A percentile compares a stretch with the other conserved stretches of the same genome.
Conservation (phyloP, 2,329 filamentous ascomycete genomes). For the Nemania bipapillata region DNA sequence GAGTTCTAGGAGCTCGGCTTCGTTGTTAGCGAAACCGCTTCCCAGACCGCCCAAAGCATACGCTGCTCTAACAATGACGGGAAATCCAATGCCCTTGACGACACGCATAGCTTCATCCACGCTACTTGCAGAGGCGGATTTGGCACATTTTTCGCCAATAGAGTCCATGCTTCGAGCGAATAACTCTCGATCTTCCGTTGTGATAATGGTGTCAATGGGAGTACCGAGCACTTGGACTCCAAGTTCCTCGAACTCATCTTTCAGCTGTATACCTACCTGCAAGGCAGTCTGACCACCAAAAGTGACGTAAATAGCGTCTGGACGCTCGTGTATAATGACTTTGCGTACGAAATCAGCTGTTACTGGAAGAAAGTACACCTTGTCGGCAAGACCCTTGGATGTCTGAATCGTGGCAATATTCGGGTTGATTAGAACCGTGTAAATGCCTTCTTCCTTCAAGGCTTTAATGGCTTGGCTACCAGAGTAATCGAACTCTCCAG, state of each 20-base stretch:
- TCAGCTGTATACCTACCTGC: slow-evolving; percentile 95
- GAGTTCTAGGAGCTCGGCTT: slow-evolving; percentile 82
- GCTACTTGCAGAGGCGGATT: slow-evolving; percentile 91
- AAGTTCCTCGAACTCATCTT: slow-evolving; percentile 92
- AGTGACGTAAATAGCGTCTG: slow-evolving; percentile 96
- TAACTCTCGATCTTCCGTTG: slow-evolving; percentile 95
- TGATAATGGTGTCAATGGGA: slow-evolving; percentile 97
- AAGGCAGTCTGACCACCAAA: slow-evolving; percentile 98
- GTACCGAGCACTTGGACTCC: slow-evolving; percentile 96
- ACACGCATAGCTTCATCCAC: slow-evolving; percentile 88
- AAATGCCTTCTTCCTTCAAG: slow-evolving; percentile 96
- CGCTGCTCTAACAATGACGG: slow-evolving; percentile 95
- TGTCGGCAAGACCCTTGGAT: slow-evolving; percentile 95
- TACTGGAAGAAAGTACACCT: slow-evolving; percentile 98
- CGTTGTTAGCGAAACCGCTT: slow-evolving; percentile 92
- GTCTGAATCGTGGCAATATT: slow-evolving; percentile 99
- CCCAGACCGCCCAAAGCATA: slow-evolving; percentile 95
- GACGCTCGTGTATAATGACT: slow-evolving; percentile 92
- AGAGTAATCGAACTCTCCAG: slow-evolving; percentile 98
- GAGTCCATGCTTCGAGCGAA: slow-evolving; percentile 99
- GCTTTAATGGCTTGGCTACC: slow-evolving; percentile 99
- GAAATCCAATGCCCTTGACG: slow-evolving; percentile 92
- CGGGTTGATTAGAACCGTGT: slow-evolving; percentile 96
- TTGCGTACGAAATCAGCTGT: slow-evolving; percentile 97
- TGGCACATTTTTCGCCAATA: slow-evolving; percentile 96